Evolutionary conservation across 116 monocot genomes (phyloP).

Genomic region (Iris pallida): DNA sequence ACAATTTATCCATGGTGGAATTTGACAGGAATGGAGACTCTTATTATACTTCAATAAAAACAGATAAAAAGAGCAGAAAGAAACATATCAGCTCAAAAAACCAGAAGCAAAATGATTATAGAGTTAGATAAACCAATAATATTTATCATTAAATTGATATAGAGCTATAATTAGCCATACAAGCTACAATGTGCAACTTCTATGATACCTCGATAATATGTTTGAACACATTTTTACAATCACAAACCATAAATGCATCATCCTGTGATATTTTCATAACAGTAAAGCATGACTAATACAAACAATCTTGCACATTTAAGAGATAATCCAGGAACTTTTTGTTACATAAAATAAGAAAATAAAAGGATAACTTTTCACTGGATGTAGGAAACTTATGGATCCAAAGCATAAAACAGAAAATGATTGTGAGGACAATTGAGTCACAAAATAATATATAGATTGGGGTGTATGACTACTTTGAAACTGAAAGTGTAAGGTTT

Average conservation of each 20-base stretch:
- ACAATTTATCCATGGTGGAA: constrained; percentile 71
- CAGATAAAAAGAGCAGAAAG: constrained; percentile 1
- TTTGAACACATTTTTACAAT: neutral
- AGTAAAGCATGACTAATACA: neutral
- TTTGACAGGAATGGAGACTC: constrained; percentile 33
- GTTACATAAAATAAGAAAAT: neutral
- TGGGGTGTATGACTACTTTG: no score
- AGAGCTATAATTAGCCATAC: neutral
- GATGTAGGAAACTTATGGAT: no score
- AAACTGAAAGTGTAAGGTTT: no score
- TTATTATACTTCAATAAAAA: constrained; percentile 55
- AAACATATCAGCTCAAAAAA: neutral
- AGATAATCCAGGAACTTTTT: neutral
- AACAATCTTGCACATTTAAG: neutral
- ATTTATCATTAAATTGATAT: neutral
- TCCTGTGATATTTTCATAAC: neutral
- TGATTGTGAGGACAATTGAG: no score
- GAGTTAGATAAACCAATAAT: neutral
- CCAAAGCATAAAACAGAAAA: no score
- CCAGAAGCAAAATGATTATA: neutral
- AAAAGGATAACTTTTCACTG: neutral
- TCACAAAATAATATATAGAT: no score
- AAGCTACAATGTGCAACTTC: neutral
- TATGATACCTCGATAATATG: neutral
- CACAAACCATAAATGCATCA: neutral